Evolutionary conservation across 1,284 basidiomycete species (phyloP).

Genomic region (Boletus calvinii): DNA sequence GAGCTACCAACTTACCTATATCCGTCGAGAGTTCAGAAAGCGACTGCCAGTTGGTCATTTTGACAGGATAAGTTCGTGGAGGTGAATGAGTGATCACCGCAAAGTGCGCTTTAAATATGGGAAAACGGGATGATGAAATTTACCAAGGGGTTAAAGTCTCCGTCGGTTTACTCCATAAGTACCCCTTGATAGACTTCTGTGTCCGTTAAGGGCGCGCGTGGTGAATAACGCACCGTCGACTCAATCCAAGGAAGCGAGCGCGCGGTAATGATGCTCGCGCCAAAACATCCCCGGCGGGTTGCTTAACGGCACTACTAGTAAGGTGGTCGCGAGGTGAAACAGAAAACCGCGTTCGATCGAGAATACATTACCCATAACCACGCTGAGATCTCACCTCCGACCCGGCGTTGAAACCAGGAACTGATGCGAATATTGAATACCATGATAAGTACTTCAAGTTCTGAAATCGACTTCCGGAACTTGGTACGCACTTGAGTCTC

Average conservation of each 20-base stretch:
- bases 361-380: not conserved
- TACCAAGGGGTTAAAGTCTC: slow-evolving; percentile 16
- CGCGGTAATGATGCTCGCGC: slow-evolving; percentile 20
- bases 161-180: slow-evolving; percentile 5
- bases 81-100: slow-evolving; percentile 4
- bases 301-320: slow-evolving; percentile 18
- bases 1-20: slow-evolving; percentile 18
- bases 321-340: slow-evolving; percentile 13
- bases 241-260: slow-evolving; percentile 22
- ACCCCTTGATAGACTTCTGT: slow-evolving; percentile 15
- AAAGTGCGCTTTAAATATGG: slow-evolving; percentile 1
- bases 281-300: slow-evolving; percentile 15
- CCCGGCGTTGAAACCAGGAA: not conserved
- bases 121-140: slow-evolving; percentile 1
- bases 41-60: slow-evolving; percentile 32
- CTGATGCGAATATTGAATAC: not conserved
- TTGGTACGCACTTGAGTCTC: not conserved
- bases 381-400: slow-evolving; percentile 4
- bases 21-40: slow-evolving; percentile 24
- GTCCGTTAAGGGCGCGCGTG: slow-evolving; percentile 10
- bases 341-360: slow-evolving; percentile 7
- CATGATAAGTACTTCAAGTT: not conserved
- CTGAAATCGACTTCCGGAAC: not conserved
- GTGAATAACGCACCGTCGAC: not conserved
- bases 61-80: not conserved